Conservation (phyloP, 148 eudicot genomes). For the Chenopodium formosanum region DNA sequence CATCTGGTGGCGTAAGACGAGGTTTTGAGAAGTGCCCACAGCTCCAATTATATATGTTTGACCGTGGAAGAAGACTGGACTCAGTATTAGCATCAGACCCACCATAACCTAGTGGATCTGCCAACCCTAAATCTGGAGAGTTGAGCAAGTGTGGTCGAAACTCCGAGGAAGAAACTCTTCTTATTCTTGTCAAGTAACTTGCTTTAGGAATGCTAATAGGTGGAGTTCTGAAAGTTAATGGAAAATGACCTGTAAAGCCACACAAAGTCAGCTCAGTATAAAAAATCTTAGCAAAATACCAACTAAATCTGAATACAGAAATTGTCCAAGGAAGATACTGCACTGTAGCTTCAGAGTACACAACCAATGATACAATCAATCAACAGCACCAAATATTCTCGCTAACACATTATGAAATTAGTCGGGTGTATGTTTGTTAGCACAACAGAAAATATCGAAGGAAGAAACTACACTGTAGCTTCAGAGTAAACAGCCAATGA, state of each 20-base stretch:
- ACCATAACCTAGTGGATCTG: slow-evolving; percentile 75
- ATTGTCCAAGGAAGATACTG: too few species aligned
- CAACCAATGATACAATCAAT: too few species aligned
- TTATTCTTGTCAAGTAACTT: slow-evolving; percentile 70
- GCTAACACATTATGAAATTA: too few species aligned
- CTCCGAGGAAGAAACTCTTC: slow-evolving; percentile 93
- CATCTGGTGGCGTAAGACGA: slow-evolving; percentile 79
- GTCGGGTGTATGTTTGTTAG: too few species aligned
- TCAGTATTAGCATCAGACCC: slow-evolving; percentile 59
- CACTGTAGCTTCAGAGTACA: too few species aligned
- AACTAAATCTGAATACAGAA: too few species aligned
- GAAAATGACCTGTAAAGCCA: slow-evolving; percentile 58
- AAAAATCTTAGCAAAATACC: background rate
- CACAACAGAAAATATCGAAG: too few species aligned
- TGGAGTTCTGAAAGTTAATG: slow-evolving; percentile 86
- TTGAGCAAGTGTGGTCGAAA: slow-evolving; percentile 74
- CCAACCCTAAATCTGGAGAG: slow-evolving; percentile 82
- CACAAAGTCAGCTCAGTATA: slow-evolving; percentile 17
- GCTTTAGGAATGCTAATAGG: slow-evolving; percentile 95
- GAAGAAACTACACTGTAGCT: background rate
- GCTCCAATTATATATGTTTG: slow-evolving; percentile 94
- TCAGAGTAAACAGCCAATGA: background rate
- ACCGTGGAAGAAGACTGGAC: slow-evolving; percentile 85
- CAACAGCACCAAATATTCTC: too few species aligned
- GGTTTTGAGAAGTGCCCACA: slow-evolving; percentile 94